Evolutionary conservation across 495 filamentous ascomycete species (phyloP).

Genomic region (Poronia punctata): DNA sequence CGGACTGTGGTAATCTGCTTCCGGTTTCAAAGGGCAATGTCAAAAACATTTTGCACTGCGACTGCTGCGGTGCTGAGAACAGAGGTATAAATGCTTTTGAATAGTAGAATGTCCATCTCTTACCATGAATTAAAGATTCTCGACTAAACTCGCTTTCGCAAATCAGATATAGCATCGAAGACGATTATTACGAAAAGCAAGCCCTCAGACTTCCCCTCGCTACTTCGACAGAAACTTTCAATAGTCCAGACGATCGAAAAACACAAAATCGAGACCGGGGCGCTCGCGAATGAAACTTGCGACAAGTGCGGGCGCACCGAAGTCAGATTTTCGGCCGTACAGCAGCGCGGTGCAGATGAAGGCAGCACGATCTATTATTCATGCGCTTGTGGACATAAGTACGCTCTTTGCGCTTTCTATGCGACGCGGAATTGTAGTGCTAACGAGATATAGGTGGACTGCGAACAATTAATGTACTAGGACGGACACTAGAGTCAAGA

Average conservation of each 20-base stretch:
- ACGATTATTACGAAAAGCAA: conserved; percentile 78
- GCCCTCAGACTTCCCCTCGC: conserved; percentile 77
- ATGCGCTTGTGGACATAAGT: conserved; percentile 83
- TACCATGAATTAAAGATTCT: neutral
- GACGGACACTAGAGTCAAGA: conserved; percentile 4
- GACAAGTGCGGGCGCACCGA: conserved; percentile 73
- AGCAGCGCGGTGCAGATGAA: conserved; percentile 90
- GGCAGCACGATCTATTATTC: conserved; percentile 84
- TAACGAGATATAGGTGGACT: conserved; percentile 48
- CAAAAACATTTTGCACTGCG: conserved; percentile 70
- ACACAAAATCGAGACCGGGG: conserved; percentile 70
- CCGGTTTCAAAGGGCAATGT: conserved; percentile 67
- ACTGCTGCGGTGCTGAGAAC: conserved; percentile 76
- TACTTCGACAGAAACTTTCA: conserved; percentile 76
- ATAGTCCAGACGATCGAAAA: conserved; percentile 75
- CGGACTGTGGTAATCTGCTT: conserved; percentile 85
- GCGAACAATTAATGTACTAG: conserved; percentile 46
- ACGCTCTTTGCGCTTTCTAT: conserved; percentile 24
- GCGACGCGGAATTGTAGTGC: conserved; percentile 6
- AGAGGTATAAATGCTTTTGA: too few species aligned
- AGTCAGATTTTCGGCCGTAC: conserved; percentile 77
- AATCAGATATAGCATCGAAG: conserved; percentile 77
- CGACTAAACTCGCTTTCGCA: conserved; percentile 7
- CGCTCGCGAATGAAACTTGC: conserved; percentile 62
- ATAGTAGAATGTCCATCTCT: too few species aligned